phyloP scores from a whole-genome alignment of 192 early-diverging fungal species.

The Entrophospora sp. region DNA sequence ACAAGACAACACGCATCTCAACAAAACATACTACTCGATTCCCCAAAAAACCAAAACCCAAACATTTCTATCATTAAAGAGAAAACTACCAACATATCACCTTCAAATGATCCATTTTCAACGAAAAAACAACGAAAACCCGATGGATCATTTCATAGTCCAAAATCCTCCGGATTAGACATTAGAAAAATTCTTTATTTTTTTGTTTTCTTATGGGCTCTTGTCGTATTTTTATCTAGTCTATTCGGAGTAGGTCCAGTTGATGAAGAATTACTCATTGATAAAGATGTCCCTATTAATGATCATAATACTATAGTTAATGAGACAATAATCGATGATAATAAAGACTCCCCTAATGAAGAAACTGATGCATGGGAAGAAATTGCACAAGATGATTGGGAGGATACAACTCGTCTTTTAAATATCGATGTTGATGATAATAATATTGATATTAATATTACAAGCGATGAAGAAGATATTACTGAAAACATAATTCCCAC shows the following conservation, averaged over 20 bases:
- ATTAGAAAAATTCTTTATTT: background rate
- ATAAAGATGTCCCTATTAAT: background rate
- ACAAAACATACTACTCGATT: too few species aligned
- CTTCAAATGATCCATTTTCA: too few species aligned
- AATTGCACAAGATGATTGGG: background rate
- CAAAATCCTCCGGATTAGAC: too few species aligned
- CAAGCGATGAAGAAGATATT: background rate
- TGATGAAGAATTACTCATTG: background rate
- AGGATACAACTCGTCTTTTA: background rate
- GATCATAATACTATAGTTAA: background rate
- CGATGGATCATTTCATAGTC: too few species aligned
- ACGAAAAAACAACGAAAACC: too few species aligned
- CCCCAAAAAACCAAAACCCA: too few species aligned
- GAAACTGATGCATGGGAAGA: background rate
- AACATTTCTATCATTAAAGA: too few species aligned
- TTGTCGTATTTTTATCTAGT: constrained; percentile 2
- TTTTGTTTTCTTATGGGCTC: background rate
- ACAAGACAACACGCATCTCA: too few species aligned
- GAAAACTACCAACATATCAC: too few species aligned
- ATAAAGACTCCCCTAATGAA: background rate
- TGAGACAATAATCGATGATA: background rate
- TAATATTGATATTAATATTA: background rate
- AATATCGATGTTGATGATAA: background rate
- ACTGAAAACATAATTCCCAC: background rate
- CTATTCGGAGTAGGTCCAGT: constrained; percentile 1